phyloP scores from a whole-genome alignment of 1,284 basidiomycete genomes.

The Takashimella tepidaria region DNA sequence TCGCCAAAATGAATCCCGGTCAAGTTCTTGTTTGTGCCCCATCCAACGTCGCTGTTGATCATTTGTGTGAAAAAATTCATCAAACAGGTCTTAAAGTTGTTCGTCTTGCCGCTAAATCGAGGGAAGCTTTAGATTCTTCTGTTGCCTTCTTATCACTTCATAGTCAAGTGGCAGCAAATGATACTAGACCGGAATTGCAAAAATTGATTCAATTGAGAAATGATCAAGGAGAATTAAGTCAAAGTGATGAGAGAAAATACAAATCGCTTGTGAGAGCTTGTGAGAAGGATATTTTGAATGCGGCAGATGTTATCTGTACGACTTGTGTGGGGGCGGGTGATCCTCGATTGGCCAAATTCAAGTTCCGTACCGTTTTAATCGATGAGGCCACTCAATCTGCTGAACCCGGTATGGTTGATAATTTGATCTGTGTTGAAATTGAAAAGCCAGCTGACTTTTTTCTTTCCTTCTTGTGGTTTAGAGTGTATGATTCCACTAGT shows the following conservation, averaged over 20 bases:
- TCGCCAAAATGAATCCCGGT: conserved; percentile 98
- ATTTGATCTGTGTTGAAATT: not conserved
- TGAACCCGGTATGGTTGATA: conserved; percentile 74
- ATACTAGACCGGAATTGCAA: conserved; percentile 88
- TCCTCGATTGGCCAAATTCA: conserved; percentile 88
- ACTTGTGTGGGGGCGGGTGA: conserved; percentile 98
- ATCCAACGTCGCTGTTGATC: conserved; percentile 98
- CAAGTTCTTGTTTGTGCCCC: conserved; percentile 98
- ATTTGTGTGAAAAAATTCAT: conserved; percentile 98
- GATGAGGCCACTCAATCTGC: conserved; percentile 99
- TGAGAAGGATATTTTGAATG: conserved; percentile 92
- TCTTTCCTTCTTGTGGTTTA: conserved; percentile 38
- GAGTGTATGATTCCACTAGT: conserved; percentile 99
- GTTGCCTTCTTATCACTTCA: conserved; percentile 92
- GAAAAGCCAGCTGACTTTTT: conserved; percentile 7
- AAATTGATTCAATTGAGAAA: conserved; percentile 97
- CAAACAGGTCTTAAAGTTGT: conserved; percentile 95
- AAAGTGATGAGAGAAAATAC: conserved; percentile 95
- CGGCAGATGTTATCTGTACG: conserved; percentile 96
- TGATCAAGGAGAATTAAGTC: conserved; percentile 93
- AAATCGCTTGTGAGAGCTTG: conserved; percentile 90
- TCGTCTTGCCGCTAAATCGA: conserved; percentile 92
- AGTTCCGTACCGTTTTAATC: conserved; percentile 96
- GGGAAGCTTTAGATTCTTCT: conserved; percentile 91
- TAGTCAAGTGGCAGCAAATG: conserved; percentile 94